Evolutionary conservation across 768 basidiomycete genomes (phyloP).

Genomic region (Phanerodontia chrysosporium): DNA sequence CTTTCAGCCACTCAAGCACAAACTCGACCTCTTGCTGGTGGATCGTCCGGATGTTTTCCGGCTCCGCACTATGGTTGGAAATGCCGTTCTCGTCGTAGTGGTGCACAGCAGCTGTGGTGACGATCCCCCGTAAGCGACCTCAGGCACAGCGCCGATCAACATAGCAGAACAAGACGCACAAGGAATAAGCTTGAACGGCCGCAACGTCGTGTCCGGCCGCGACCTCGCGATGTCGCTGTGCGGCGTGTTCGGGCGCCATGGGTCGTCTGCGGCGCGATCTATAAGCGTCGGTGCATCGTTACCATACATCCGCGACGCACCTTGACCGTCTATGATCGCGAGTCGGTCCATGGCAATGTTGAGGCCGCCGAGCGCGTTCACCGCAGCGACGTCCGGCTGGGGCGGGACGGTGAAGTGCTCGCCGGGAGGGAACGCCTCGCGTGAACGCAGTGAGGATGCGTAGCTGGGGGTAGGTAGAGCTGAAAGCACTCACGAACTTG

Average conservation of each 20-base stretch:
- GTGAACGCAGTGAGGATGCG: neutral
- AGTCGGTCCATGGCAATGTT: constrained; percentile 73
- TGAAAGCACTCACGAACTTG: constrained; percentile 38
- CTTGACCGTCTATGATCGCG: constrained; percentile 85
- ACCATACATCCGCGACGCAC: no score
- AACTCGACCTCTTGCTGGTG: constrained; percentile 79
- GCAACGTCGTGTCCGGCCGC: constrained; percentile 63
- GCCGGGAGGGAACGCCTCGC: constrained; percentile 75
- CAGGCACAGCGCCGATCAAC: neutral
- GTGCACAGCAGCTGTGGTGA: constrained; percentile 52
- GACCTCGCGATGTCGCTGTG: constrained; percentile 67
- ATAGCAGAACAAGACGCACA: constrained; percentile 38
- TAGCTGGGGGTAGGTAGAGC: neutral
- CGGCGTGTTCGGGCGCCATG: constrained; percentile 85
- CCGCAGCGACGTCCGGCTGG: constrained; percentile 72
- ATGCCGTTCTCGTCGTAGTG: constrained; percentile 78
- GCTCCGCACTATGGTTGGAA: constrained; percentile 55
- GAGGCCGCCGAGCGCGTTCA: constrained; percentile 81
- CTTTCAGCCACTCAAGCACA: constrained; percentile 67
- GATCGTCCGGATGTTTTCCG: constrained; percentile 70
- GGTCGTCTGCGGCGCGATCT: constrained; percentile 73
- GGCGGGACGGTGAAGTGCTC: constrained; percentile 65
- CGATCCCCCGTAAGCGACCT: neutral
- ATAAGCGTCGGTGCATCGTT: no score
- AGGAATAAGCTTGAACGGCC: constrained; percentile 84